Conservation (phyloP, 164 flowering plant species). For the Macadamia integrifolia region DNA sequence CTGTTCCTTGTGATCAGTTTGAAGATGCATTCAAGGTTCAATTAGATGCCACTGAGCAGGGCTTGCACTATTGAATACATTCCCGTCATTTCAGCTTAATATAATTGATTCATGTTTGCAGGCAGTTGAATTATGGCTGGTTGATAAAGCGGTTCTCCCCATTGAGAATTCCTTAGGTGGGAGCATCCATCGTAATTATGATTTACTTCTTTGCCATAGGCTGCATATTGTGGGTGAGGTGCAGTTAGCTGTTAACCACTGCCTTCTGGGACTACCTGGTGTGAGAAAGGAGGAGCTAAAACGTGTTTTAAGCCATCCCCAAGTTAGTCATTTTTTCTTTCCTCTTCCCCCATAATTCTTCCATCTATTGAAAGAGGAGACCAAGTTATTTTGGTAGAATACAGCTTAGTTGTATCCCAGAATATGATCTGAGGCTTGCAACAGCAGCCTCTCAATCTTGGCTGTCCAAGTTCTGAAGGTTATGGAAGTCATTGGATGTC, state of each 20-base stretch:
- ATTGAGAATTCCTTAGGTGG: constrained; percentile 68
- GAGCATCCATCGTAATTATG: constrained; percentile 68
- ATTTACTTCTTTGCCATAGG: constrained; percentile 65
- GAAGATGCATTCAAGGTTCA: constrained; percentile 61
- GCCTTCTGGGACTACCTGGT: constrained; percentile 65
- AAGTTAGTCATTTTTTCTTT: constrained; percentile 24
- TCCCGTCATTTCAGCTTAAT: not conserved
- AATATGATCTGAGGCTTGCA: not conserved
- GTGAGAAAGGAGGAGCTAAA: constrained; percentile 47
- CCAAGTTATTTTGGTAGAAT: not conserved
- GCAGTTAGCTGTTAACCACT: constrained; percentile 51
- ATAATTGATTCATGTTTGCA: constrained; percentile 17
- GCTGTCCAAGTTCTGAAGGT: not conserved
- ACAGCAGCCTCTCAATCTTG: not conserved
- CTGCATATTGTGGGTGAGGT: constrained; percentile 78
- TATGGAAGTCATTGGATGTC: not conserved
- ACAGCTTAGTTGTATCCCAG: not conserved
- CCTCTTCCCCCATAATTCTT: not conserved
- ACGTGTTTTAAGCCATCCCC: constrained; percentile 63
- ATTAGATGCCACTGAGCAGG: not conserved
- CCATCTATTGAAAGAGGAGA: not conserved
- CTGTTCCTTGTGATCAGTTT: constrained; percentile 67
- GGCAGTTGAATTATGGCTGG: constrained; percentile 76
- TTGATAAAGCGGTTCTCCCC: constrained; percentile 67
- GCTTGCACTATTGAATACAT: not conserved